Evolutionary conservation across 352 stramenopile species (phyloP).

Genomic region (Globisporangium paddicum): DNA sequence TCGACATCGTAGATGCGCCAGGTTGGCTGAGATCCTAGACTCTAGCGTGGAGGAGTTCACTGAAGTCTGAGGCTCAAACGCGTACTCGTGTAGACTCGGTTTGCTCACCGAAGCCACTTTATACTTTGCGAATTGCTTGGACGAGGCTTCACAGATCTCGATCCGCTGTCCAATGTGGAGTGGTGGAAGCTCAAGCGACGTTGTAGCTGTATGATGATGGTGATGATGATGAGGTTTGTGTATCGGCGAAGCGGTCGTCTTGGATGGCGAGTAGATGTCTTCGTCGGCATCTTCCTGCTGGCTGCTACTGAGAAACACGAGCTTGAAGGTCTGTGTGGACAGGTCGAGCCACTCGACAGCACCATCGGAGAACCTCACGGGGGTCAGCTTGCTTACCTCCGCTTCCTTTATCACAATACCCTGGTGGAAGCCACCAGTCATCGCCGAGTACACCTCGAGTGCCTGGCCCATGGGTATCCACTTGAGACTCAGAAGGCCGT

Average conservation of each 20-base stretch:
- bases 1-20: slow-evolving; percentile 20
- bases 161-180: slow-evolving; percentile 21
- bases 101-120: slow-evolving; percentile 15
- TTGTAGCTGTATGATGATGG: not conserved
- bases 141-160: slow-evolving; percentile 22
- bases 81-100: slow-evolving; percentile 18
- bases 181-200: slow-evolving; percentile 6
- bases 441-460: slow-evolving; percentile 52
- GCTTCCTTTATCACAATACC: slow-evolving; percentile 38
- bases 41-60: not conserved
- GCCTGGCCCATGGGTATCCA: slow-evolving; percentile 36
- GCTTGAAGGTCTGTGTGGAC: slow-evolving; percentile 48
- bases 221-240: slow-evolving; percentile 8
- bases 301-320: slow-evolving; percentile 28
- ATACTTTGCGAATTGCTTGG: slow-evolving; percentile 27
- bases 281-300: not conserved
- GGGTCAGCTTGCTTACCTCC: slow-evolving; percentile 34
- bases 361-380: slow-evolving; percentile 21
- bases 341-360: slow-evolving; percentile 53
- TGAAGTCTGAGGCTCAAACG: slow-evolving; percentile 17
- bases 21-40: slow-evolving; percentile 2
- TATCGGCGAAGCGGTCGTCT: not conserved
- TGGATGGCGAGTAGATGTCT: not conserved
- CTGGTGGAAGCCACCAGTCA: slow-evolving; percentile 31
- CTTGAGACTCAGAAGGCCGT: slow-evolving; percentile 40